phyloP scores from a whole-genome alignment of 306 rosid genomes.

The Fagus sylvatica region DNA sequence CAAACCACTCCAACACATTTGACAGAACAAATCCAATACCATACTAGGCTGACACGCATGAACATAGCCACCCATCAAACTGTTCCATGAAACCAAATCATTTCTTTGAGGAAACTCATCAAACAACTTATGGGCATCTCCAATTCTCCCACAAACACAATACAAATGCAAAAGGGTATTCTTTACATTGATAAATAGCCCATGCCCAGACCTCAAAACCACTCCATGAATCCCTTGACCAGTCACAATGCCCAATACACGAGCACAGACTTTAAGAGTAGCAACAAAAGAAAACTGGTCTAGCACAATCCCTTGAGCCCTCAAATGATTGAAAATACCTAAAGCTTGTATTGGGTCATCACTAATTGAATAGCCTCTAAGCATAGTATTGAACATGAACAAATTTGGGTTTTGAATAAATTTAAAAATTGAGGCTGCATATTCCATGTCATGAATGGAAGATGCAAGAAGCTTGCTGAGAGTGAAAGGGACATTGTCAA shows the following conservation, averaged over 20 bases:
- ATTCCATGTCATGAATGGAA: constrained; percentile 45
- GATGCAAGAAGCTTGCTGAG: constrained; percentile 65
- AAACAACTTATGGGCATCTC: constrained; percentile 55
- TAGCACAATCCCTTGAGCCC: constrained; percentile 31
- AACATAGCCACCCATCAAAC: constrained; percentile 67
- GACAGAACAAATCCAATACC: constrained; percentile 46
- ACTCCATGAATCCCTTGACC: constrained; percentile 69
- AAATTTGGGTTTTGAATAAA: constrained; percentile 52
- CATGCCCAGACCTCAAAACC: constrained; percentile 53
- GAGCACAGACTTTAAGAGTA: constrained; percentile 55
- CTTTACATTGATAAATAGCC: constrained; percentile 44
- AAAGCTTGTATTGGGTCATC: constrained; percentile 46
- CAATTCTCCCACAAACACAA: constrained; percentile 46
- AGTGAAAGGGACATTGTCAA: constrained; percentile 45
- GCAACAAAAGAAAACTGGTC: constrained; percentile 59
- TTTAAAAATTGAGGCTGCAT: constrained; percentile 64
- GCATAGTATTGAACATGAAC: constrained; percentile 72
- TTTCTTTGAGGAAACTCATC: constrained; percentile 53
- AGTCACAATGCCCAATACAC: constrained; percentile 36
- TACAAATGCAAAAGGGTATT: constrained; percentile 59
- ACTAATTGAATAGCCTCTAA: constrained; percentile 58
- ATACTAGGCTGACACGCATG: constrained; percentile 36
- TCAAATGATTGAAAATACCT: constrained; percentile 50
- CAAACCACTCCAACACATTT: constrained; percentile 45
- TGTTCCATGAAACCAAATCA: constrained; percentile 67